Conservation (phyloP, 208 protist species). For the Hexamita inflata region DNA sequence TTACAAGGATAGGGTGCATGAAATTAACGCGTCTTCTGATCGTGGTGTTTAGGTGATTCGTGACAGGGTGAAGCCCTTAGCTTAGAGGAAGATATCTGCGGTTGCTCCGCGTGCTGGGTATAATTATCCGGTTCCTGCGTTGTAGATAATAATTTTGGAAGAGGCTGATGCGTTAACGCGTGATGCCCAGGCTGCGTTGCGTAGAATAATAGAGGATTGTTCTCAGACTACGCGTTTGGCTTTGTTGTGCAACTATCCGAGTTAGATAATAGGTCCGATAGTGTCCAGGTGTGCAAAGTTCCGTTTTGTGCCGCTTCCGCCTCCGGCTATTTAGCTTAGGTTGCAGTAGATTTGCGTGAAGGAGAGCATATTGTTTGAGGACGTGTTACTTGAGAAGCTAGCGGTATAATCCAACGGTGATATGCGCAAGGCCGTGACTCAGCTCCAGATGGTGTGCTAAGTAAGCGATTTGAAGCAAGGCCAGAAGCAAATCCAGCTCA, state of each 20-base stretch:
- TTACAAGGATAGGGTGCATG: not conserved
- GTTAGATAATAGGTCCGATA: not conserved
- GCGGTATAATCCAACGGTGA: not conserved
- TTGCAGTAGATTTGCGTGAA: not conserved
- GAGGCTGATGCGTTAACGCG: conserved; percentile 5
- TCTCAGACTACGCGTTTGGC: not conserved
- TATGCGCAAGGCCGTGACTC: not conserved
- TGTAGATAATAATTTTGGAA: conserved; percentile 1
- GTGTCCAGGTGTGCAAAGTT: not conserved
- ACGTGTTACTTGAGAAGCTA: not conserved
- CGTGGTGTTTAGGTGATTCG: not conserved
- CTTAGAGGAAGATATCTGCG: not conserved
- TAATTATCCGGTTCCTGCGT: too few relatives aligned
- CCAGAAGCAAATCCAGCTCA: not conserved
- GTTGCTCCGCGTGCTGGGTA: too few relatives aligned
- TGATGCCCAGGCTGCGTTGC: not conserved
- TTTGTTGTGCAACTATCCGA: not conserved
- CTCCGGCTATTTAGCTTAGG: not conserved
- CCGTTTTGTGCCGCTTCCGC: not conserved
- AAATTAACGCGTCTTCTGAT: not conserved
- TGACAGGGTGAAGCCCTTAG: not conserved
- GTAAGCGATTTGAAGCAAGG: not conserved
- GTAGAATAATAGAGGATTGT: conserved; percentile 4
- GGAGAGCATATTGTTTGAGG: not conserved
- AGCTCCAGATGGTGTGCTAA: not conserved